phyloP scores from a whole-genome alignment of 441 rosid species.

The Populus trichocarpa region DNA sequence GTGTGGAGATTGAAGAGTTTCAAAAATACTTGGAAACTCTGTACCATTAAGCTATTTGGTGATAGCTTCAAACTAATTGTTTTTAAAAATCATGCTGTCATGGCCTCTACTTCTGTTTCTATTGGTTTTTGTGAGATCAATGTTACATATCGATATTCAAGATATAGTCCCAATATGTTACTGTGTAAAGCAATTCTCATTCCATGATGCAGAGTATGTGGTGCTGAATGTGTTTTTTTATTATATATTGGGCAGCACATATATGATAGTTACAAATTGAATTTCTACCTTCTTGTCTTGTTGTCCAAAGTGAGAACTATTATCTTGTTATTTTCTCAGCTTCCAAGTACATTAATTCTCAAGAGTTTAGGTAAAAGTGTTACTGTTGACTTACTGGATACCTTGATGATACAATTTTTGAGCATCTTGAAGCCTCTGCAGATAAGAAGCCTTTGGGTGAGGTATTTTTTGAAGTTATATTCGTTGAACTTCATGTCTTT shows the following conservation, averaged over 20 bases:
- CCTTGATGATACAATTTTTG: constrained; percentile 68
- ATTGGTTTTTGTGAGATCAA: not conserved
- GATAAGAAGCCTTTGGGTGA: constrained; percentile 50
- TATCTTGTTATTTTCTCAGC: constrained; percentile 30
- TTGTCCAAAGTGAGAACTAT: not conserved
- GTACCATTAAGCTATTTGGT: not conserved
- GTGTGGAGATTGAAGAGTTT: not conserved
- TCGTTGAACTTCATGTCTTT: not conserved
- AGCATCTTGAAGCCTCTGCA: constrained; percentile 77
- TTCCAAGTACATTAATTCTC: constrained; percentile 40
- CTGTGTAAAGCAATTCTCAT: not conserved
- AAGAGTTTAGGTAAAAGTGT: constrained; percentile 42
- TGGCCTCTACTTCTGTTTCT: not conserved
- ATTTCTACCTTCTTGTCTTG: not conserved
- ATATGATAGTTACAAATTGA: not conserved
- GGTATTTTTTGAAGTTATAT: constrained; percentile 40
- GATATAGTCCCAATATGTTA: not conserved
- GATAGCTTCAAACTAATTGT: not conserved
- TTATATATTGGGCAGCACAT: not conserved
- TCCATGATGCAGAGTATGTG: not conserved
- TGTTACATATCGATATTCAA: not conserved
- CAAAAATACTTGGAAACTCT: not conserved
- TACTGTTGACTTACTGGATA: constrained; percentile 65
- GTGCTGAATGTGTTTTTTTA: not conserved
- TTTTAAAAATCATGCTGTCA: too few relatives aligned